phyloP scores from a whole-genome alignment of 2,329 filamentous ascomycete species.

The Juglanconis juglandina region DNA sequence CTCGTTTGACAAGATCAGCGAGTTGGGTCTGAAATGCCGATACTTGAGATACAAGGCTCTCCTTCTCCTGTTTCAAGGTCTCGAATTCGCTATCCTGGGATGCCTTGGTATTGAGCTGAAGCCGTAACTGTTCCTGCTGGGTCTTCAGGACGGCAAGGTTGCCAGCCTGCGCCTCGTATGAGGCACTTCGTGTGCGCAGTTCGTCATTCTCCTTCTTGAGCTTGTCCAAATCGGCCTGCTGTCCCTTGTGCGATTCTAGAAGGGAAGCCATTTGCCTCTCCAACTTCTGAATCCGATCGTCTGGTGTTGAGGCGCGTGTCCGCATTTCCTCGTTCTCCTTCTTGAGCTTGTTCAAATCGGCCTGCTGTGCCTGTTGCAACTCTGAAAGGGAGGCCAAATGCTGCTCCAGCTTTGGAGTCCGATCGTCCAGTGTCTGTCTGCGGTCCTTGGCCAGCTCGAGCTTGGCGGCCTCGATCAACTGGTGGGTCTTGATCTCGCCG shows the following conservation, averaged over 20 bases:
- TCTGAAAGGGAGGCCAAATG: constrained; percentile 1
- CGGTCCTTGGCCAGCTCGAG: neutral
- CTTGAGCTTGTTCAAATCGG: neutral
- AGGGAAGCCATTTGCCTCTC: constrained; percentile 1
- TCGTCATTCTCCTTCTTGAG: neutral
- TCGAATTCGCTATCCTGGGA: neutral
- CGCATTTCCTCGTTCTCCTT: neutral
- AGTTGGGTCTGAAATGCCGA: neutral
- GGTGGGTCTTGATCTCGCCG: constrained; percentile 11
- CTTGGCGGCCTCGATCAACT: constrained; percentile 9
- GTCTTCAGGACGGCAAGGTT: neutral
- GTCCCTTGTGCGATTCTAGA: neutral
- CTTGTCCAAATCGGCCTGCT: neutral
- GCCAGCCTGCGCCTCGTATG: neutral
- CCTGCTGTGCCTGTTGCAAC: neutral
- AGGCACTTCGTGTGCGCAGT: neutral
- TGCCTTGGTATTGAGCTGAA: neutral
- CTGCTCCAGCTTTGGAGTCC: constrained; percentile 5
- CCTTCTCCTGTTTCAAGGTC: constrained; percentile 1
- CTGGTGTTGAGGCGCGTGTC: neutral
- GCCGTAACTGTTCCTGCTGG: neutral
- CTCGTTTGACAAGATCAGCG: neutral
- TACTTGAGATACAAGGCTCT: constrained; percentile 2
- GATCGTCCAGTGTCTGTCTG: neutral
- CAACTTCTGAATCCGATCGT: neutral